Evolutionary conservation across 495 filamentous ascomycete genomes (phyloP), one percentile per base, ranked within the genome.

Genomic region (Annulohypoxylon moriforme): DNA sequence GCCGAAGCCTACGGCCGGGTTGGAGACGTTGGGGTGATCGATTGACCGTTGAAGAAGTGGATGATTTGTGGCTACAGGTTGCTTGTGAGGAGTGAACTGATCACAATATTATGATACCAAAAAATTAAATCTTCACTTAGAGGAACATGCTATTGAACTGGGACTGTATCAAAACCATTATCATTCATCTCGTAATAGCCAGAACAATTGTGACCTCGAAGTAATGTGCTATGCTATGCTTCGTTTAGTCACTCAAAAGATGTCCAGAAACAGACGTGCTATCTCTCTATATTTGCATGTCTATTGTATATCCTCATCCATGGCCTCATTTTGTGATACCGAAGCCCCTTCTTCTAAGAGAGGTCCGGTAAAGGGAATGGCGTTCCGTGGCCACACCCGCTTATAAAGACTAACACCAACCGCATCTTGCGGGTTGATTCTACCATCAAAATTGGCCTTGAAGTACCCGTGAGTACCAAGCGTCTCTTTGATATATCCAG

Each of bases 381-480:
- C 88, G 68, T 81, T 85, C 60, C 92, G 86, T 16, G 94, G 94
- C 89, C 92, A 98, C 46, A 97, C 91, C 47, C 94, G 84, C 89
- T 98, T 98, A 80, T 96, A 97, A 78, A 98, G 76, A 85, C 92
- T 94, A 68, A 98, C 91, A 36, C 93, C 96, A 40, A 99, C 89
- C 4, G 93, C 88, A 79, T 99, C 96, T 80, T 96, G 91, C 4
- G 96, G 94, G 81, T 97, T 97, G 78, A 98, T 93, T 78, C 90
- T 92, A 24, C 90, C 93, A 80, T 99, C 96, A 83, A 99, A 99
- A 20, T 92, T 97, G 5, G 94, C 95, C 87, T 99, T 99, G 85
- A 98, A 98, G 84, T 98, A 99, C 53, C 96, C 96, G 81, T 99
- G 96, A 27, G 96, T 99, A 74, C 96, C 96, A 68, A 99, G 82